A percentile compares a stretch with the other conserved stretches of the same genome.
These are phyloP conservation scores for Penicillium rolfsii DNA, from an alignment of 2,329 filamentous ascomycete genomes.

Conservation along the genomic window DNA sequence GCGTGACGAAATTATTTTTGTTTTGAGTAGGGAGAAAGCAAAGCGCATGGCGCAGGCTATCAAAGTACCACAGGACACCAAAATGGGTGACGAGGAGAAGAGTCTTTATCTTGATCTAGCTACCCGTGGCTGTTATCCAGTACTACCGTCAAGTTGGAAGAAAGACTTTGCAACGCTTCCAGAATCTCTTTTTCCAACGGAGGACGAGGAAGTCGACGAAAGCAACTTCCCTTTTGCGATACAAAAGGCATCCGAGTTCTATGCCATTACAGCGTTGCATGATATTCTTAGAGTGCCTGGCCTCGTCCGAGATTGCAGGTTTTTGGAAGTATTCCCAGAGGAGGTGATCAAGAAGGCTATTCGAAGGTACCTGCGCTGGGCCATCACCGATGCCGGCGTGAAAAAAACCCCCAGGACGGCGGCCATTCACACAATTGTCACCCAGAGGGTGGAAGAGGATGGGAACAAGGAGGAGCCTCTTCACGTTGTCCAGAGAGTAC, in stretches of 20 bases:
- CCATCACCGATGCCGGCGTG: conserved; percentile 53
- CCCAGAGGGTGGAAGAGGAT: conserved; percentile 33
- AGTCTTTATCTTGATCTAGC: conserved; percentile 57
- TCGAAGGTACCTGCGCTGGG: conserved; percentile 58
- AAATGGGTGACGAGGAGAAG: conserved; percentile 58
- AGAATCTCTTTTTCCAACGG: conserved; percentile 53
- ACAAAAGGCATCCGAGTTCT: conserved; percentile 48
- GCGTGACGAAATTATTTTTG: conserved; percentile 31
- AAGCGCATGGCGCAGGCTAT: conserved; percentile 42
- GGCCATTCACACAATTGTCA: conserved; percentile 53
- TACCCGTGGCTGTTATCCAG: conserved; percentile 60
- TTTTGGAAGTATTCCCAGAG: conserved; percentile 42
- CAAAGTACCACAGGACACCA: conserved; percentile 42
- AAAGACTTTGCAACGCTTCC: conserved; percentile 60
- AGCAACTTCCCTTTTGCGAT: conserved; percentile 53
- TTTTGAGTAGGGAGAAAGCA: conserved; percentile 38
- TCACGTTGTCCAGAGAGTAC: conserved; percentile 48
- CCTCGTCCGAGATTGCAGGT: conserved; percentile 54
- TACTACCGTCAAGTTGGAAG: conserved; percentile 57
- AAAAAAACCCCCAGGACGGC: conserved; percentile 39
- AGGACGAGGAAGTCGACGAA: conserved; percentile 28
- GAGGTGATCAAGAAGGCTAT: conserved; percentile 47
- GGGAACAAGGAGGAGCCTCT: conserved; percentile 41
- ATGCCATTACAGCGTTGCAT: conserved; percentile 56
- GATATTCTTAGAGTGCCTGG: conserved; percentile 56